Percentiles rank a stretch among this genome's conserved stretches.
Conservation (phyloP, 225 moss, liverwort and hornwort species). For the Takakia lepidozioides region DNA sequence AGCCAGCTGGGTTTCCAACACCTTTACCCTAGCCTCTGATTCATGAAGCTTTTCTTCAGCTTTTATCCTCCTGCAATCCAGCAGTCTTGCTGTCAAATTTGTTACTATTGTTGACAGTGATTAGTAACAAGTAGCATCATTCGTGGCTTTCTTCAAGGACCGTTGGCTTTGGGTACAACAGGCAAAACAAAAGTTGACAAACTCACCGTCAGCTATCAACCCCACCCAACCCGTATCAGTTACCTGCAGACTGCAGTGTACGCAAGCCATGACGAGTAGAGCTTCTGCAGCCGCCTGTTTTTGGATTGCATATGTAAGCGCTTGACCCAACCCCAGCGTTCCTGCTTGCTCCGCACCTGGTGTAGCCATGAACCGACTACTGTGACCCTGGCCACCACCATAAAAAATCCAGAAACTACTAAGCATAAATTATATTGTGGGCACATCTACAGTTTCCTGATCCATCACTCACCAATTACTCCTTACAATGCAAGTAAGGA, state of each 20-base stretch:
- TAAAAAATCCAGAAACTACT: not conserved
- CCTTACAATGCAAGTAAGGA: too few species aligned
- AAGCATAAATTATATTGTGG: too few species aligned
- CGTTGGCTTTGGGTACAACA: too few species aligned
- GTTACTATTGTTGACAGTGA: too few species aligned
- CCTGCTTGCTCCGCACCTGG: slow-evolving; percentile 39
- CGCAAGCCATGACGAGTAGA: slow-evolving; percentile 54
- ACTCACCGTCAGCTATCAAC: too few species aligned
- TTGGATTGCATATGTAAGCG: slow-evolving; percentile 31
- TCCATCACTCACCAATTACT: too few species aligned
- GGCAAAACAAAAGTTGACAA: too few species aligned
- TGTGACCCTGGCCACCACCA: slow-evolving; percentile 19
- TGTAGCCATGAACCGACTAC: slow-evolving; percentile 46
- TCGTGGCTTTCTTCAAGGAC: too few species aligned
- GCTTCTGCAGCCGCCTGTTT: slow-evolving; percentile 31
- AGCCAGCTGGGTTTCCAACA: slow-evolving; percentile 52
- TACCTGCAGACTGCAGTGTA: slow-evolving; percentile 57
- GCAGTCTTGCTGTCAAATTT: slow-evolving; percentile 2
- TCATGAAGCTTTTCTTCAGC: slow-evolving; percentile 34
- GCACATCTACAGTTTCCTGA: too few species aligned
- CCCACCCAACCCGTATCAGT: too few species aligned
- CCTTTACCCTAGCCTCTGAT: slow-evolving; percentile 33
- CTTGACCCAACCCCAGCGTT: slow-evolving; percentile 23
- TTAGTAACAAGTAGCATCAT: too few species aligned
- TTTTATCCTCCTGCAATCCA: slow-evolving; percentile 37